Base-by-base conservation (phyloP, 2,329 filamentous ascomycete species). In the Verticillium klebahnii region DNA sequence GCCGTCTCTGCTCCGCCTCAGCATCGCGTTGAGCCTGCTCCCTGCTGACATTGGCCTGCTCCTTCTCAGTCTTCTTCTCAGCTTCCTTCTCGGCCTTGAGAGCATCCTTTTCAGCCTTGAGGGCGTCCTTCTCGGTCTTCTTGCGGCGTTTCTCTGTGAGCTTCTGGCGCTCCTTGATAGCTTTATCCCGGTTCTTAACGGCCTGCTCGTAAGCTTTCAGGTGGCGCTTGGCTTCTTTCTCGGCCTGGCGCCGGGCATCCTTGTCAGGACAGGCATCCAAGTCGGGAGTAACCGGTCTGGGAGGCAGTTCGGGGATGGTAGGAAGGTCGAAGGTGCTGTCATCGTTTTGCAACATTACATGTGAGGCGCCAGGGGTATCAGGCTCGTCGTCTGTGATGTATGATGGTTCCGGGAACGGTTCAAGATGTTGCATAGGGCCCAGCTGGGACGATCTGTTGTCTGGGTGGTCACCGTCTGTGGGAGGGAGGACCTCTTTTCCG, bases 151-250 rank as follows among this genome's bases (percentile, higher is more conserved):
- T 85, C 64, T 85, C 80, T 19, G 84, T 71, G 1, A 87, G 74
- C 70, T 89, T 89, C 39, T 84, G 78, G 7, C 86, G 82, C 62
- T 89, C 86, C 57, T 82, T 83, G 57, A 92, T 78, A 11, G 84
- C 82, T 67, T 84, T 89, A 45, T 87, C 83, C 39, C 86, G 86
- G 63, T 87, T 82, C 72, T 90, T 91, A 63, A 90, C 73, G 12
- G 86, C 84, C 68, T 85, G 82, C 32, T 89, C 83, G 70, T 92
- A 89, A 9, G 80, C 79, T 69, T 91, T 91, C 36, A 86, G 78
- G 1, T 80, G 78, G 14, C 83, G 81, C 59, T 85, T 84, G 61
- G 86, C 81, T 68, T 92, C 88, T 62, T 88, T 90, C 68, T 91
- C 87, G 1, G 87, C 89, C 50, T 86, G 80, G 68, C 90, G 91